Base-by-base conservation (phyloP, 2,329 filamentous ascomycete species). In the Neofusicoccum sp. region DNA sequence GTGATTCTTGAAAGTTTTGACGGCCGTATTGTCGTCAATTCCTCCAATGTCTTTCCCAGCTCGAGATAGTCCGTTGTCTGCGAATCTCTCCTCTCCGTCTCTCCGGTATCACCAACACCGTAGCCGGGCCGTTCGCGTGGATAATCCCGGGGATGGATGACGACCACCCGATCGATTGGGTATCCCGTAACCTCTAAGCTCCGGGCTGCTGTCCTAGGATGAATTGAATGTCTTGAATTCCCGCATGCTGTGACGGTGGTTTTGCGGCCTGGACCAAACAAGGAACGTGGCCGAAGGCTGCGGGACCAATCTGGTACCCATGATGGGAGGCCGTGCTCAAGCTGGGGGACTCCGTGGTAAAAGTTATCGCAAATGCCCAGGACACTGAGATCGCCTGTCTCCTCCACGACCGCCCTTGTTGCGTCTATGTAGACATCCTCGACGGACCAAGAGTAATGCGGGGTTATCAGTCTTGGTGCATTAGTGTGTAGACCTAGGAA, bases 251-350 rank as follows among this genome's bases (percentile, higher is more conserved):
- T 6, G 33, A 41, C 16, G 8, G 14, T 11, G 8, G 7, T 31
- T 3, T 16, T 4, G n/a, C 54, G 43, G 14, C 16, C 36, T 6
- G 56, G 56, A 0, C 43, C 36, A 11, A 48, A 39, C 6, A 60
- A 16, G 2, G 44, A 6, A 12, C 29, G 28, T 11, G 12, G 7
- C 1, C 7, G 22, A 16, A 4, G 11, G 6, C 34, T 16, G 7
- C 6, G 43, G 6, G 56, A 60, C 56, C 56, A 60, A 8, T 60
- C 44, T 4, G 56, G 56, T 6, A 49, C 56, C 56, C 56, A 60
- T 2, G 56, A 60, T 2, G 56, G 56, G 5, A 60, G 34, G 1
- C 2, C 12, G 1, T 22, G 22, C 22, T 22, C 22, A 22, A 9
- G 11, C 9, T 16, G 1, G 11, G 3, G 5, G 7, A 2, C 6